These are phyloP conservation scores for Tulasnella sp. DNA, from an alignment of 768 basidiomycete genomes.

Conservation along the genomic window DNA sequence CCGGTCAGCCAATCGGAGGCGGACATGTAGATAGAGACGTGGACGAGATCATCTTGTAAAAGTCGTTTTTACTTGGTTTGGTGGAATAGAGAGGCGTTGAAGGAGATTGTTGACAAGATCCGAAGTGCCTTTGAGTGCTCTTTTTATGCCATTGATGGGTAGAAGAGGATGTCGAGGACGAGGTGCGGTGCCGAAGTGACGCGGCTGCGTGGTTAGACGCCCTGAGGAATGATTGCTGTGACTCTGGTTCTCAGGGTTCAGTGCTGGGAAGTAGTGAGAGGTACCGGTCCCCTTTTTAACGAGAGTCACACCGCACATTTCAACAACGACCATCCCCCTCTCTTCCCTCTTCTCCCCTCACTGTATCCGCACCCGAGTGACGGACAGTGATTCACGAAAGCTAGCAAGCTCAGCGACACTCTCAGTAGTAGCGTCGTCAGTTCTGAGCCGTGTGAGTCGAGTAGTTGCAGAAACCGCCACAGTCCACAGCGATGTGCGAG, in stretches of 20 bases:
- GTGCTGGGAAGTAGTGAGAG: not conserved
- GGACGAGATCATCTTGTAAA: not conserved
- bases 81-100: not conserved
- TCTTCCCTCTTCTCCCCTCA: not conserved
- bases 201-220: not conserved
- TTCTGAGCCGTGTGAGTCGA: constrained; percentile 1
- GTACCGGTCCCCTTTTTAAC: not conserved
- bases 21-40: not conserved
- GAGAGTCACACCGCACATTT: not conserved
- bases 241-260: not conserved
- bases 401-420: not conserved
- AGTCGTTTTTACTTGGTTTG: not conserved
- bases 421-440: not conserved
- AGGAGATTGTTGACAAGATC: not conserved
- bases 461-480: not conserved
- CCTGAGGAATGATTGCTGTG: not conserved
- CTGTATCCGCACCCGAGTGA: not conserved
- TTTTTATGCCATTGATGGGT: not conserved
- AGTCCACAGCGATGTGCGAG: not conserved
- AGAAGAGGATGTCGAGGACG: not conserved
- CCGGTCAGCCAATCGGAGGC: not conserved
- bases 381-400: constrained; percentile 5
- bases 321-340: not conserved
- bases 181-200: not conserved
- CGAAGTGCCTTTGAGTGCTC: not conserved